Evolutionary conservation across 495 filamentous ascomycete genomes (phyloP), one percentile per base, ranked within the genome.

Genomic region (Lophiotrema nucula): DNA sequence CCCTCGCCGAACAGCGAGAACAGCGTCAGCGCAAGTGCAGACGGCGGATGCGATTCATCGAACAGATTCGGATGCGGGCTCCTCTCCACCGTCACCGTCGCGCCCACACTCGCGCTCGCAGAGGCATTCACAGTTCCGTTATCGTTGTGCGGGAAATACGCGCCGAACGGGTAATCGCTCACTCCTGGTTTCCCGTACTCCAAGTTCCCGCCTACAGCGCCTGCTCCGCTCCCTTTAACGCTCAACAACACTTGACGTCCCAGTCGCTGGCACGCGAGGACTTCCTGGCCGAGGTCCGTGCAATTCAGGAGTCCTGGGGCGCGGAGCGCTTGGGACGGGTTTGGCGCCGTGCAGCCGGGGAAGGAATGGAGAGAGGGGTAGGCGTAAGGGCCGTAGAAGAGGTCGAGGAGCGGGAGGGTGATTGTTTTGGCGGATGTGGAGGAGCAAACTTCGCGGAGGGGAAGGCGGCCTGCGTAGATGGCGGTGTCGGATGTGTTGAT

Each of bases 231-330:
- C 18, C 86, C 87, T 38, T 86, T 84, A 43, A 89, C 77, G 26
- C 83, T 88, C 3, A 90, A 67, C 24, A 89, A 67, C 57, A 91
- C 79, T 0, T 80, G 84, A 67, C 88, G 89, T 43, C 81, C 82
- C 46, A 75, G 68, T 3, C 69, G 31, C 66, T 91, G 87, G 72
- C 88, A 91, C 6, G 72, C 73, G 42, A 72, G 72, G 67, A 91
- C 89, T 56, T 90, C 83, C 0, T 70, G 35, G 10, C 74, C 72
- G 19, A 84, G 67, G 6, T 53, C 56, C 4, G 76, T 71, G 55
- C 81, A 83, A 66, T 74, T 70, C 39, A 70, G 62, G 62, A 78
- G 23, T 64, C 73, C 66, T 65, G 74, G 64, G 11, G 56, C 68
- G 15, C 35, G 44, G 5, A 47, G 28, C 15, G 25, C 3, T 50